phyloP scores from a whole-genome alignment of 148 eudicot species.

The Diospyros kaki region DNA sequence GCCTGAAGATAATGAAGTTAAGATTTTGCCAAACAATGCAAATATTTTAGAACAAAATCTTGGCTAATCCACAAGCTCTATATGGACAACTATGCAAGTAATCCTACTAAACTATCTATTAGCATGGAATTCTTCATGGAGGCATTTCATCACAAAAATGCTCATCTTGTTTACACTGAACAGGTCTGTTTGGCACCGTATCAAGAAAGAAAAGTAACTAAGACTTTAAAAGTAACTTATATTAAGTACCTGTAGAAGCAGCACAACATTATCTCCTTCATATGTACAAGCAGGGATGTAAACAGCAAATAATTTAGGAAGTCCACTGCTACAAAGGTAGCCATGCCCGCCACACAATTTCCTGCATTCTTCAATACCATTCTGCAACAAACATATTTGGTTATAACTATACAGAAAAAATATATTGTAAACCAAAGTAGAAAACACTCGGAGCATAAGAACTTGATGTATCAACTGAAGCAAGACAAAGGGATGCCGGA shows the following conservation, averaged over 20 bases:
- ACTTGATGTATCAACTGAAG: too few species aligned
- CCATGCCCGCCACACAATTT: conserved; percentile 98
- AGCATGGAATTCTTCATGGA: background rate
- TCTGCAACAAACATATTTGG: conserved; percentile 37
- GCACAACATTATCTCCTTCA: conserved; percentile 88
- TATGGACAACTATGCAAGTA: background rate
- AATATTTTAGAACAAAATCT: background rate
- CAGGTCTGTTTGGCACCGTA: background rate
- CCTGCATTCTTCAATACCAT: conserved; percentile 92
- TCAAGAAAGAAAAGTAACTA: background rate
- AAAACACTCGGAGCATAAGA: too few species aligned
- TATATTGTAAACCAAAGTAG: too few species aligned
- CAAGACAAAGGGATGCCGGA: too few species aligned
- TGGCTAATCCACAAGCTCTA: background rate
- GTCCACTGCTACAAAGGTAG: conserved; percentile 89
- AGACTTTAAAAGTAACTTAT: too few species aligned
- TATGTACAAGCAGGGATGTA: conserved; percentile 94
- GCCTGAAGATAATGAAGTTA: background rate
- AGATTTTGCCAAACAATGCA: background rate
- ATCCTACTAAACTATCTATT: background rate
- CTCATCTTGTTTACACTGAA: too few species aligned
- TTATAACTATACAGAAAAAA: background rate
- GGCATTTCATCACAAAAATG: too few species aligned
- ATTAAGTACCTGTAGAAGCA: conserved; percentile 68
- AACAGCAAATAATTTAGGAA: conserved; percentile 92